Percentiles rank a stretch among this genome's conserved stretches.
phyloP scores from a whole-genome alignment of 2,329 filamentous ascomycete genomes.

The Sarocladium brachiariae region DNA sequence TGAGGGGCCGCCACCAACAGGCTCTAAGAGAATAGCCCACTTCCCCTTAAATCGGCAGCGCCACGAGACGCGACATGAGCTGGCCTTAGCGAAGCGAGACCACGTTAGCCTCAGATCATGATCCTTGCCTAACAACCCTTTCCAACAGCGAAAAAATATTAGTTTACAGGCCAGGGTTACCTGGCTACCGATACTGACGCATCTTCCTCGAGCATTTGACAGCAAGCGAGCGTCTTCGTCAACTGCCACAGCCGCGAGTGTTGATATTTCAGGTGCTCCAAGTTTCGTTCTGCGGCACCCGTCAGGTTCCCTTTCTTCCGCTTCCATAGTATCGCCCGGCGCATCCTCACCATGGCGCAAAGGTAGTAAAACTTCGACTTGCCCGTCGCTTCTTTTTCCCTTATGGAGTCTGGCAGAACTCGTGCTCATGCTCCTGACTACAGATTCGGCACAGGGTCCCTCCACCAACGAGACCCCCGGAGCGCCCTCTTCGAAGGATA shows the following conservation, averaged over 20 bases:
- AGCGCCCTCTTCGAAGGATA: slow-evolving; percentile 72
- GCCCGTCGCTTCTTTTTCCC: neutral
- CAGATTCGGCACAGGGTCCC: slow-evolving; percentile 60
- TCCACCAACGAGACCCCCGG: slow-evolving; percentile 68
- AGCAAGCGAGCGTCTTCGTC: neutral
- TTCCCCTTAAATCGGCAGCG: neutral
- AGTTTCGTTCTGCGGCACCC: neutral
- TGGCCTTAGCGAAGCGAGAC: slow-evolving; percentile 2
- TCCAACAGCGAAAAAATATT: slow-evolving; percentile 1
- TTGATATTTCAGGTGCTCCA: neutral
- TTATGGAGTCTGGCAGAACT: slow-evolving; percentile 13
- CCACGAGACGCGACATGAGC: slow-evolving; percentile 2
- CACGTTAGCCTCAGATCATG: slow-evolving; percentile 9
- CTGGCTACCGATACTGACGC: neutral
- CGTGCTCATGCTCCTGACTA: neutral
- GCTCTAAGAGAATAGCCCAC: neutral
- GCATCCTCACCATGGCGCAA: slow-evolving; percentile 25
- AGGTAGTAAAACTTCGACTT: slow-evolving; percentile 19
- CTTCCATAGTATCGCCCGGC: slow-evolving; percentile 5
- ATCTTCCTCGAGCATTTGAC: neutral
- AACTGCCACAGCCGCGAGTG: neutral
- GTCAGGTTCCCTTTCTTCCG: neutral
- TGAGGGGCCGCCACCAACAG: neutral
- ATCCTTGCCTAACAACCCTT: slow-evolving; percentile 8
- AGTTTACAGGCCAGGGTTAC: neutral